These are phyloP conservation scores for Cylindrotheca closterium DNA, from an alignment of 108 stramenopile genomes.

Conservation along the genomic window DNA sequence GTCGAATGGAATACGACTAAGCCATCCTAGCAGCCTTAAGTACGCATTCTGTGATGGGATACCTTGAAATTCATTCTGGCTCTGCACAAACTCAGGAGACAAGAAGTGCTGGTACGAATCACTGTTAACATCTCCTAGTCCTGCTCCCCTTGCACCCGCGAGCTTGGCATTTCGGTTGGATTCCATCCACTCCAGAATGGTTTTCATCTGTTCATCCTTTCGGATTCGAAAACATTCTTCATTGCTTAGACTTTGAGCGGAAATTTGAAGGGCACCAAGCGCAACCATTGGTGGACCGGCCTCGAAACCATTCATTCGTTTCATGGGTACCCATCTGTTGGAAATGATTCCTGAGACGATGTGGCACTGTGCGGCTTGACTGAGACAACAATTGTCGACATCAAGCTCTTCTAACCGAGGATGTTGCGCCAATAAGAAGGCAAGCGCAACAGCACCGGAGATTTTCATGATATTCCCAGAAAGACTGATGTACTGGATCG, in stretches of 20 bases:
- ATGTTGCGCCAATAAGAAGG: conserved; percentile 80
- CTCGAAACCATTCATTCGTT: conserved; percentile 73
- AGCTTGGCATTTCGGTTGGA: conserved; percentile 51
- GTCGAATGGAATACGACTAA: conserved; percentile 87
- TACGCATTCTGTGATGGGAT: conserved; percentile 84
- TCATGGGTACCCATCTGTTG: conserved; percentile 90
- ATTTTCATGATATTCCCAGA: conserved; percentile 84
- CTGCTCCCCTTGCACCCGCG: conserved; percentile 19
- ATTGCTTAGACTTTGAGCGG: conserved; percentile 69
- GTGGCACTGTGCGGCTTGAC: conserved; percentile 88
- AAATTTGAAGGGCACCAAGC: conserved; percentile 69
- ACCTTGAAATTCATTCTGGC: conserved; percentile 61
- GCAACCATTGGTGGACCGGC: conserved; percentile 88
- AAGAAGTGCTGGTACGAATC: conserved; percentile 39
- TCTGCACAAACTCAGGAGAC: conserved; percentile 57
- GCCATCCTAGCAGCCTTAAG: conserved; percentile 79
- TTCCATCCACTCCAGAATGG: conserved; percentile 82
- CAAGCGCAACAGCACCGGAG: conserved; percentile 85
- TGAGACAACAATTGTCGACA: conserved; percentile 84
- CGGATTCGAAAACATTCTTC: conserved; percentile 85
- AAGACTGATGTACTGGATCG: conserved; percentile 74
- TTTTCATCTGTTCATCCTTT: conserved; percentile 87
- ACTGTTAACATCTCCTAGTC: conserved; percentile 5
- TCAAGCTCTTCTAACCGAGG: conserved; percentile 77
- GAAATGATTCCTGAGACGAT: conserved; percentile 85